A percentile compares a stretch with the other conserved stretches of the same genome.
Evolutionary conservation across 2,329 filamentous ascomycete genomes (phyloP).

Genomic region (Ambrosiella xylebori): DNA sequence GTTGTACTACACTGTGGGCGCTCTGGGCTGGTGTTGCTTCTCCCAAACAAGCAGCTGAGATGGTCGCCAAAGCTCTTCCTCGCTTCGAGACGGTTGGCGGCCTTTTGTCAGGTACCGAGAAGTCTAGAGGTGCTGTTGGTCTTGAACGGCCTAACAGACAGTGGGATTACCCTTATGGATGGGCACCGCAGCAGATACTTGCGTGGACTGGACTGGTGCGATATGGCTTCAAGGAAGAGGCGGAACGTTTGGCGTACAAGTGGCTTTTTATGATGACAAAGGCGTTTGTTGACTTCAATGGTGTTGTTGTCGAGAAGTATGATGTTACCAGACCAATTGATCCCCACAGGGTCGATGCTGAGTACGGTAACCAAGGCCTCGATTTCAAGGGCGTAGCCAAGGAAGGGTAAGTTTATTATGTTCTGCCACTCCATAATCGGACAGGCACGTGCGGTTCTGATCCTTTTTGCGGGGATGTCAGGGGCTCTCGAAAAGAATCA

Average conservation of each 20-base stretch:
- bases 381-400: constrained; percentile 92
- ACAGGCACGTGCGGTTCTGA: background rate
- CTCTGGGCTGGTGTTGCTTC: constrained; percentile 87
- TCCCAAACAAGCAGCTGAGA: constrained; percentile 65
- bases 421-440: background rate
- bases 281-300: constrained; percentile 96
- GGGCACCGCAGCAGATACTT: constrained; percentile 96
- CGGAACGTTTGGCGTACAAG: constrained; percentile 78
- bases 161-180: constrained; percentile 97
- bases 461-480: background rate
- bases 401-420: constrained; percentile 57
- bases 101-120: constrained; percentile 73
- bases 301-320: constrained; percentile 97
- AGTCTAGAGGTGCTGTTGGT: constrained; percentile 65
- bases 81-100: constrained; percentile 80
- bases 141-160: constrained; percentile 82
- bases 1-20: constrained; percentile 88
- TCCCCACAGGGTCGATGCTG: constrained; percentile 84
- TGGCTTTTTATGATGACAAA: constrained; percentile 99
- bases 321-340: constrained; percentile 82
- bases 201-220: constrained; percentile 86
- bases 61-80: constrained; percentile 69
- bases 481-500: background rate
- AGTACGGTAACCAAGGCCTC: constrained; percentile 91
- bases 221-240: constrained; percentile 83